A percentile compares a stretch with the other conserved stretches of the same genome.
phyloP scores from a whole-genome alignment of 225 moss, liverwort and hornwort species.

The Rhytidiadelphus loreus region DNA sequence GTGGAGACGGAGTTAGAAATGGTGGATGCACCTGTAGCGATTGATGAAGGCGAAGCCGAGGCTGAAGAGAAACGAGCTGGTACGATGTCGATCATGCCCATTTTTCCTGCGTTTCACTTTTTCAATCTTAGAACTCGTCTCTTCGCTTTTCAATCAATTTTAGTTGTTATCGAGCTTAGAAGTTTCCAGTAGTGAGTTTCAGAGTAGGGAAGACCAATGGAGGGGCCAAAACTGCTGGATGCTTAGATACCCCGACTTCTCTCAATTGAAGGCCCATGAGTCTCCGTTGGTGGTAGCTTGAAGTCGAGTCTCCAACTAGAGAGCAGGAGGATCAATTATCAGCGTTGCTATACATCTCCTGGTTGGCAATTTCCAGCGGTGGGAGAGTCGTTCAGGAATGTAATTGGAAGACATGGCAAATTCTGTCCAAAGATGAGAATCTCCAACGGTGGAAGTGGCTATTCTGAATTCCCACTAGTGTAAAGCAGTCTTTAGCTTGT shows the following conservation, averaged over 20 bases:
- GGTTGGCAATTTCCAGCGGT: not conserved
- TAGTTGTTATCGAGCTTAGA: not conserved
- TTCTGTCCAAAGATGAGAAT: not conserved
- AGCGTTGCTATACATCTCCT: not conserved
- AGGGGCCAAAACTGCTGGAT: not conserved
- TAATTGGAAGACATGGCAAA: not conserved
- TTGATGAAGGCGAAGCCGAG: slow-evolving; percentile 19
- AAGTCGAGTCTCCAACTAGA: not conserved
- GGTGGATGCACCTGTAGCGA: slow-evolving; percentile 10
- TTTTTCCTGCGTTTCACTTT: not conserved
- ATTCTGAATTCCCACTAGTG: not conserved
- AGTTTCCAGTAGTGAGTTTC: not conserved
- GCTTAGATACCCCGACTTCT: not conserved
- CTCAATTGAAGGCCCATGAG: not conserved
- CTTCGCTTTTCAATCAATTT: not conserved
- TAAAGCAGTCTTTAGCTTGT: not conserved
- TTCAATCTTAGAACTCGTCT: not conserved
- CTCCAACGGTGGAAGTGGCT: not conserved
- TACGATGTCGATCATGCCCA: slow-evolving; percentile 1
- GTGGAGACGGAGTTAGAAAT: slow-evolving; percentile 19
- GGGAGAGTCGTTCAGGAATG: not conserved
- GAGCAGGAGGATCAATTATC: not conserved
- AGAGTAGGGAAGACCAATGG: not conserved
- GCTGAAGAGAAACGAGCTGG: slow-evolving; percentile 19
- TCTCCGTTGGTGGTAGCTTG: not conserved